Base-by-base conservation (phyloP, 202 grass and related monocot species). In the Carex sylvatica region DNA sequence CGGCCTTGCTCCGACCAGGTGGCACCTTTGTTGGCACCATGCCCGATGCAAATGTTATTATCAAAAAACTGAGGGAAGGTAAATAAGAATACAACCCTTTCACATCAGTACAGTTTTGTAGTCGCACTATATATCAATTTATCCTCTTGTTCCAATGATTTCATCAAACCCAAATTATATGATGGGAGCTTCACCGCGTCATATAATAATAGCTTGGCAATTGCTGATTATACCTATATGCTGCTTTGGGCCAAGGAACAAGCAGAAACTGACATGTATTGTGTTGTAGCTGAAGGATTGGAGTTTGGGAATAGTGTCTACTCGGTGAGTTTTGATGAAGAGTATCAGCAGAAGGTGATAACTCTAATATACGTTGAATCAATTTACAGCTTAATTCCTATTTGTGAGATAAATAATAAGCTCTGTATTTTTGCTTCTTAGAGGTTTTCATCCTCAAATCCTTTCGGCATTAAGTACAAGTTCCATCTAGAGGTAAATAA, bases 401-500 rank as follows among this genome's bases (percentile, higher is more conserved):
- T 73, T 55, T 65, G 49, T 84, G 24, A 78, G 80, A 65, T 73
- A 70, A 49, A 92, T 64, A 81, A 22, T 3, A 23, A 30, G 4
- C 83, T 84, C 54, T 42, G 81, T 74, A 68, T 86, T 36, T 59
- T 67, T 38, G 40, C 83, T 88, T 46, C 18, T 47, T 78, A 98
- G 95, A 98, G 87, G 87, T 95, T 98, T 78, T 86, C 91, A 6
- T 83, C 92, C 47, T 95, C 92, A 47, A 95, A 80, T 38, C 89
- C 95, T 85, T 98, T 95, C 71, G 91, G 95, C 64, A 93, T 95
- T 83, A 93, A 90, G 86, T 98, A 98, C 84, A 95, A 95, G 85
- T 95, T 98, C 86, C 95, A 95, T 83, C 85, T 98, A 76, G 92
- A 95, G 92, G 95, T 98, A 91, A 90, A 79, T 78, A 1, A 63